phyloP scores from a whole-genome alignment of 2,329 filamentous ascomycete species.

The Ilyonectria sp. region DNA sequence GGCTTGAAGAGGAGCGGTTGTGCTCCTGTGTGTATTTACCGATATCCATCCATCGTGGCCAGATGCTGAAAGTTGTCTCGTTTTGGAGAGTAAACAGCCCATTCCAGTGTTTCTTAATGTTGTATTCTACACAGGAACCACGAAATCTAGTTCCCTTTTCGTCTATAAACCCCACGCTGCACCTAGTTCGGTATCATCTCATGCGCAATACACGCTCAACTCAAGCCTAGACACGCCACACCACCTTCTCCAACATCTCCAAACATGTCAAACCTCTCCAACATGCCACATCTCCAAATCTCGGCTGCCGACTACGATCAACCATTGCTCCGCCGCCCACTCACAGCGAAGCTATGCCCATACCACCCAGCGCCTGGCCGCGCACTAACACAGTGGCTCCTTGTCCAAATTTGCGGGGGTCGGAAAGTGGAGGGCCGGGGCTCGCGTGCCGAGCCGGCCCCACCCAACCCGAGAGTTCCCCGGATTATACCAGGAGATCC shows the following conservation, averaged over 20 bases:
- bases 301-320: background rate
- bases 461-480: constrained; percentile 14
- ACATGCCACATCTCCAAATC: background rate
- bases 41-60: background rate
- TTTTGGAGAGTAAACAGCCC: background rate
- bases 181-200: background rate
- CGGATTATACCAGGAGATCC: constrained; percentile 3
- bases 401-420: constrained; percentile 13
- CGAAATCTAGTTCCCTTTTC: background rate
- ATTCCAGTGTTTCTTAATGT: too few relatives aligned
- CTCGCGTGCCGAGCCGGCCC: constrained; percentile 22
- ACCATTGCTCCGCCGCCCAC: background rate
- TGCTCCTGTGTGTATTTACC: background rate
- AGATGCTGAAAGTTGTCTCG: background rate
- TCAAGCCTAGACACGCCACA: background rate
- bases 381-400: background rate
- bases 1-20: background rate
- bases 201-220: background rate
- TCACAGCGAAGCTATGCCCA: background rate
- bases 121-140: background rate
- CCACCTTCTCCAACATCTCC: background rate
- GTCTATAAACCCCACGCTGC: background rate
- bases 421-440: constrained; percentile 29
- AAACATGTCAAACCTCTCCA: background rate
- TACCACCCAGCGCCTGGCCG: background rate